Percentiles rank a stretch among this genome's conserved stretches.
Evolutionary conservation across 2,329 filamentous ascomycete species (phyloP).

Genomic region (Hypoxylon sp.): DNA sequence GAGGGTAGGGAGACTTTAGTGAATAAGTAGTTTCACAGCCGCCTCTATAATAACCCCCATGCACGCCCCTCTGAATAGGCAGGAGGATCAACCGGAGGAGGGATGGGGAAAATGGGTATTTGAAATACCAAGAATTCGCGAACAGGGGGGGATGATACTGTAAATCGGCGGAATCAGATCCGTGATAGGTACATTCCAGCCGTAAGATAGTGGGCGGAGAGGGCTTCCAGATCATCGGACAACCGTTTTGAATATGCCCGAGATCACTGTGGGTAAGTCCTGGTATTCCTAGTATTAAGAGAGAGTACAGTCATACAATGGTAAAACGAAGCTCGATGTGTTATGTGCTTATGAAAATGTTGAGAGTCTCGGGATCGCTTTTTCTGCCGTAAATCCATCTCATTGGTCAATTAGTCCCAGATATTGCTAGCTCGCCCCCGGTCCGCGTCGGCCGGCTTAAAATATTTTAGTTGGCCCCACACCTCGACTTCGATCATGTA

Average conservation of each 20-base stretch:
- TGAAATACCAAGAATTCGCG: slow-evolving; percentile 45
- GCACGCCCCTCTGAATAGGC: slow-evolving; percentile 44
- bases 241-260: slow-evolving; percentile 41
- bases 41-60: slow-evolving; percentile 35
- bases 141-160: slow-evolving; percentile 37
- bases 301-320: slow-evolving; percentile 13
- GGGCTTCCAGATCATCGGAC: slow-evolving; percentile 31
- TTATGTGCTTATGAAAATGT: slow-evolving; percentile 34
- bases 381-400: slow-evolving; percentile 40
- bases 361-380: slow-evolving; percentile 46
- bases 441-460: slow-evolving; percentile 45
- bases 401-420: slow-evolving; percentile 46
- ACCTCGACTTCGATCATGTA: background rate
- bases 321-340: slow-evolving; percentile 13
- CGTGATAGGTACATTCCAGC: slow-evolving; percentile 28
- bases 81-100: slow-evolving; percentile 43
- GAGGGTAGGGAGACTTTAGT: slow-evolving; percentile 29
- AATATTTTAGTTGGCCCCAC: slow-evolving; percentile 33
- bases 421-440: slow-evolving; percentile 29
- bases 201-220: slow-evolving; percentile 23
- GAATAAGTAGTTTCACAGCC: slow-evolving; percentile 41
- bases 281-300: background rate
- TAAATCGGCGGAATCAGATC: slow-evolving; percentile 34
- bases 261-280: slow-evolving; percentile 22
- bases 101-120: slow-evolving; percentile 45